These are phyloP conservation scores for Coemansia sp. DNA, from an alignment of 192 early-diverging fungal species.

Conservation along the genomic window DNA sequence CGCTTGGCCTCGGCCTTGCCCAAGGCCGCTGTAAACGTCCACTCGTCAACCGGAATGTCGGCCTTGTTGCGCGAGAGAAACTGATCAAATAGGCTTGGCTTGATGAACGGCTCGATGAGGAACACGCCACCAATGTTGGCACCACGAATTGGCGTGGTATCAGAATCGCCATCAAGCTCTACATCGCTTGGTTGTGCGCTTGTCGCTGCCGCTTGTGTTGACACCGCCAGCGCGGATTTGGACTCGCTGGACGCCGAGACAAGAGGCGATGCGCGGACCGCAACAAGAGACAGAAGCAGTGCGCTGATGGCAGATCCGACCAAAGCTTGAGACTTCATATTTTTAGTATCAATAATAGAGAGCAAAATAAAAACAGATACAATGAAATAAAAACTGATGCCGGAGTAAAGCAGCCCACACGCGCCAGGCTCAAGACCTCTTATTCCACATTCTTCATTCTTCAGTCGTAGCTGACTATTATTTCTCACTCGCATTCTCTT, in stretches of 20 bases:
- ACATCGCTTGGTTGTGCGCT: not conserved
- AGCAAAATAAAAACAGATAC: too few relatives aligned
- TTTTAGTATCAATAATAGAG: too few relatives aligned
- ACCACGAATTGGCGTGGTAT: constrained; percentile 52
- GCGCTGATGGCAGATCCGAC: not conserved
- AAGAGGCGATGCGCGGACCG: not conserved
- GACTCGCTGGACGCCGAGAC: not conserved
- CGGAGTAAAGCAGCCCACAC: too few relatives aligned
- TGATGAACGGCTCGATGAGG: constrained; percentile 63
- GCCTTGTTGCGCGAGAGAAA: constrained; percentile 33
- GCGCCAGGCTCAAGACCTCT: too few relatives aligned
- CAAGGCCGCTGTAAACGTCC: constrained; percentile 53
- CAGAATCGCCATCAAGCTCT: not conserved
- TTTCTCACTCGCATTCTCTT: too few relatives aligned
- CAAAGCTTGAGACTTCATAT: constrained; percentile 1
- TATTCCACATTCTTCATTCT: too few relatives aligned
- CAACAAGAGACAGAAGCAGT: not conserved
- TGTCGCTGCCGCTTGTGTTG: not conserved
- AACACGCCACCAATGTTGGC: constrained; percentile 63
- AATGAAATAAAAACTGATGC: too few relatives aligned
- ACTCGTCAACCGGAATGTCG: constrained; percentile 58
- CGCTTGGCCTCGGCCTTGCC: constrained; percentile 46
- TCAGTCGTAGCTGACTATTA: too few relatives aligned
- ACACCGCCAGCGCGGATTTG: not conserved
- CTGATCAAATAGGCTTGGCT: constrained; percentile 52